phyloP scores from a whole-genome alignment of 768 basidiomycete genomes.

The Xanthoconium stramineum region DNA sequence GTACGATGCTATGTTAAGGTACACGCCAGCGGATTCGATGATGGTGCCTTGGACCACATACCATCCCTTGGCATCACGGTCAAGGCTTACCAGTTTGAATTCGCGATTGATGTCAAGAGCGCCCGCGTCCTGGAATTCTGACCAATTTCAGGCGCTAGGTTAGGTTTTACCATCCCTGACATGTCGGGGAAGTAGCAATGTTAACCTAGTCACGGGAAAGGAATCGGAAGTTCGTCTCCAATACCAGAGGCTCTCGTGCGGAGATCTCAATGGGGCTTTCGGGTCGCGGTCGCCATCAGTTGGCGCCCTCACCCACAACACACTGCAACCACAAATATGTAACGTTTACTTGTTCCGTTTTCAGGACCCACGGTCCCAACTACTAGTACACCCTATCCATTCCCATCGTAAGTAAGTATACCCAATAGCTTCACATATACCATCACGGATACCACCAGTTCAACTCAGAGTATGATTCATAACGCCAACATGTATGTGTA shows the following conservation, averaged over 20 bases:
- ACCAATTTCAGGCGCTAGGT: no score
- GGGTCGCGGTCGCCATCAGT: neutral
- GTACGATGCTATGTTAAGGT: neutral
- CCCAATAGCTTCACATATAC: neutral
- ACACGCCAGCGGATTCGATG: neutral
- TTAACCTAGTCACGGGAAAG: neutral
- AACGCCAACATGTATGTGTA: conserved; percentile 4
- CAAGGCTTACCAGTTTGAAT: neutral
- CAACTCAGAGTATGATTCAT: neutral
- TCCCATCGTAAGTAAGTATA: neutral
- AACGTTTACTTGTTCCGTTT: conserved; percentile 4
- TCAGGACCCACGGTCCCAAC: conserved; percentile 3
- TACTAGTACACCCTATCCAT: neutral
- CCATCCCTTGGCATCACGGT: neutral
- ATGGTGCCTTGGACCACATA: no score
- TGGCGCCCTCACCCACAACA: conserved; percentile 17
- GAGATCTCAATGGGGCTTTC: neutral
- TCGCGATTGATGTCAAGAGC: neutral
- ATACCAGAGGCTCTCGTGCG: conserved; percentile 4
- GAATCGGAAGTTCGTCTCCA: neutral
- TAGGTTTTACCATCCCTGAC: no score
- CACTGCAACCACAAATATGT: conserved; percentile 17
- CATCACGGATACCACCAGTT: neutral
- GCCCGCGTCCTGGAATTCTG: no score
- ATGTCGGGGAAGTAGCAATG: neutral